Evolutionary conservation across 208 protist species (phyloP).

Genomic region (Herpetomonas samuelpessoai): DNA sequence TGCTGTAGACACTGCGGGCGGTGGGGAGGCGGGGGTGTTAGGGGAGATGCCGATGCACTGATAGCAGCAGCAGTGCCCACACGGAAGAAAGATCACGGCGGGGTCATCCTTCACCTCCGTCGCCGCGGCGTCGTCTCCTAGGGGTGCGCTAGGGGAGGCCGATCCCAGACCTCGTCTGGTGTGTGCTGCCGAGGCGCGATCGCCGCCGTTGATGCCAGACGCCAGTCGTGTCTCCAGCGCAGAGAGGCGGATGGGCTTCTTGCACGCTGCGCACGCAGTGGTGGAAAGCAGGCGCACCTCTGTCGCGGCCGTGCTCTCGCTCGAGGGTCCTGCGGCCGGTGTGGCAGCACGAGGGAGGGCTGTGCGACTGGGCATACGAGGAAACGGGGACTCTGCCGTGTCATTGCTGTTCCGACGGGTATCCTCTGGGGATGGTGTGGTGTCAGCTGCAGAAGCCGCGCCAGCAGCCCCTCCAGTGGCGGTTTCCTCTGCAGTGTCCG

Average conservation of each 20-base stretch:
- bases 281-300: background rate
- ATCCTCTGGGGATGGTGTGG: background rate
- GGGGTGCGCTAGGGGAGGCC: background rate
- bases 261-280: background rate
- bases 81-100: slow-evolving; percentile 33
- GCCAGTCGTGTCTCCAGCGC: background rate
- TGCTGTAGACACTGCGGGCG: too few species aligned
- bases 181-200: background rate
- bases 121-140: background rate
- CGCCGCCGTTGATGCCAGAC: background rate
- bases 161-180: background rate
- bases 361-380: too few species aligned
- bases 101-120: slow-evolving; percentile 15
- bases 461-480: too few species aligned
- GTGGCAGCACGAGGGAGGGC: too few species aligned
- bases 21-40: background rate
- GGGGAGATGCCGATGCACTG: slow-evolving; percentile 19
- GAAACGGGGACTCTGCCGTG: background rate
- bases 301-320: too few species aligned
- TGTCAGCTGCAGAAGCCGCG: background rate
- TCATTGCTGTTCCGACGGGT: background rate
- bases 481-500: background rate
- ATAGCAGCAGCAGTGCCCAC: slow-evolving; percentile 32
- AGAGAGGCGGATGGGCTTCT: background rate
- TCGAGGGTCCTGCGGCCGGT: too few species aligned